Evolutionary conservation across 768 basidiomycete species (phyloP), one percentile per base, ranked within the genome.

Genomic region (Boletus subcaerulescens): DNA sequence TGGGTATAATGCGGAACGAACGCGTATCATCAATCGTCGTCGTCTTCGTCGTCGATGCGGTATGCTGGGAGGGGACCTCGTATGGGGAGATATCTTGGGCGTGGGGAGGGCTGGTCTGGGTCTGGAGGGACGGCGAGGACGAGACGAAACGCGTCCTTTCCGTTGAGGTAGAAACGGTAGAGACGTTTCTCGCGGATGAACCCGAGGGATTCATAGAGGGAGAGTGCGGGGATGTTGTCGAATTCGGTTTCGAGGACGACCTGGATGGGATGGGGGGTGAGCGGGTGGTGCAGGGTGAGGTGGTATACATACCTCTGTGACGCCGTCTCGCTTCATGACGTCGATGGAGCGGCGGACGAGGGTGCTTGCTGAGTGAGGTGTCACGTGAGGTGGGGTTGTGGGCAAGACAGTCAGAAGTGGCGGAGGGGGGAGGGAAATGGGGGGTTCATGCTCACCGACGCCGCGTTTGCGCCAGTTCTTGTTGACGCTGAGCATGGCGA

Each of bases 101-200:
- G 56, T 2, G 56, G 45, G 6, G 59, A 57, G 15, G 59, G 42
- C 5, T 61, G 53, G 39, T 71, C 67, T 51, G 65, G 56, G 31
- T 71, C 72, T 7, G 70, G 66, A 5, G 84, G 79, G 6, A 90
- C 71, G 31, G 80, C 73, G 43, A 91, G 82, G 20, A 91, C 82
- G 45, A 94, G 83, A 38, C 92, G 80, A 65, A 91, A 97, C 0
- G 95, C 95, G 67, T 98, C 94, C 72, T 98, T 98, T 44, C 92
- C 93, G 67, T 97, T 99, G 60, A 98, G 82, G 65, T 99, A 98
- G 74, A 98, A 99, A 2, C 97, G 83, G 68, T 88, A 86, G 17
- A 99, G 78, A 5, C 95, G 85, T 69, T 98, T 98, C 76, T 98
- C 95, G 40, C 92, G 85, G 24, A 98, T 89, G 73, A 99, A 99